phyloP scores from a whole-genome alignment of 2,329 filamentous ascomycete species.

The Arthrobotrys sinensis region DNA sequence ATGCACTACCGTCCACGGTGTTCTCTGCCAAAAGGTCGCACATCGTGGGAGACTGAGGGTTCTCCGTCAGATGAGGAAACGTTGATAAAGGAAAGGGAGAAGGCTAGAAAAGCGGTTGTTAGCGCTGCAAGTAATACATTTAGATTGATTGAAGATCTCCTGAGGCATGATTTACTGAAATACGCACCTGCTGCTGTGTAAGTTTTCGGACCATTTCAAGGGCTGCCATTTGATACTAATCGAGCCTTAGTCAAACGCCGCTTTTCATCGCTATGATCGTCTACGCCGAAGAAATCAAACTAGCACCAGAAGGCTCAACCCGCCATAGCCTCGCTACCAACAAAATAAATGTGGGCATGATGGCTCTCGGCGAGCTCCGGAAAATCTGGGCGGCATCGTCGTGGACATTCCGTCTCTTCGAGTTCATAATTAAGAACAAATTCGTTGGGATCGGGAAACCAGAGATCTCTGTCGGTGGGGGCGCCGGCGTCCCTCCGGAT shows the following conservation, averaged over 20 bases:
- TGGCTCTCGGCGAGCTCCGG: slow-evolving; percentile 57
- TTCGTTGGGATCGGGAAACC: slow-evolving; percentile 59
- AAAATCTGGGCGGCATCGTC: slow-evolving; percentile 60
- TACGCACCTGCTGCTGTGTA: slow-evolving; percentile 59
- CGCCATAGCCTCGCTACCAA: slow-evolving; percentile 51
- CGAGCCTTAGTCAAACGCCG: slow-evolving; percentile 42
- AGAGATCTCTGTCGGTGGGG: slow-evolving; percentile 52
- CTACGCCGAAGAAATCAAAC: slow-evolving; percentile 59
- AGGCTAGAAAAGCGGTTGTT: slow-evolving; percentile 56
- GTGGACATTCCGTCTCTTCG: slow-evolving; percentile 59
- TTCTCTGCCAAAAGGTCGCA: slow-evolving; percentile 41
- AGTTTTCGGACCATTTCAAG: background rate
- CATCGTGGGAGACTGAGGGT: slow-evolving; percentile 37
- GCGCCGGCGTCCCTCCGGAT: slow-evolving; percentile 41
- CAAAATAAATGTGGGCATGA: slow-evolving; percentile 58
- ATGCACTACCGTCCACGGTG: slow-evolving; percentile 56
- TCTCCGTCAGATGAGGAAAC: slow-evolving; percentile 23
- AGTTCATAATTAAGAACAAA: slow-evolving; percentile 60
- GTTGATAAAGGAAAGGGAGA: slow-evolving; percentile 50
- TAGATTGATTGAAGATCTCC: slow-evolving; percentile 48
- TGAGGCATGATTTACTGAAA: slow-evolving; percentile 57
- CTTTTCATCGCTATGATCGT: slow-evolving; percentile 60
- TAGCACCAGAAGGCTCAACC: slow-evolving; percentile 52
- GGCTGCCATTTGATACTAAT: background rate
- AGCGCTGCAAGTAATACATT: slow-evolving; percentile 59